Conservation (phyloP, 1,284 basidiomycete species). For the Cerrena zonata region DNA sequence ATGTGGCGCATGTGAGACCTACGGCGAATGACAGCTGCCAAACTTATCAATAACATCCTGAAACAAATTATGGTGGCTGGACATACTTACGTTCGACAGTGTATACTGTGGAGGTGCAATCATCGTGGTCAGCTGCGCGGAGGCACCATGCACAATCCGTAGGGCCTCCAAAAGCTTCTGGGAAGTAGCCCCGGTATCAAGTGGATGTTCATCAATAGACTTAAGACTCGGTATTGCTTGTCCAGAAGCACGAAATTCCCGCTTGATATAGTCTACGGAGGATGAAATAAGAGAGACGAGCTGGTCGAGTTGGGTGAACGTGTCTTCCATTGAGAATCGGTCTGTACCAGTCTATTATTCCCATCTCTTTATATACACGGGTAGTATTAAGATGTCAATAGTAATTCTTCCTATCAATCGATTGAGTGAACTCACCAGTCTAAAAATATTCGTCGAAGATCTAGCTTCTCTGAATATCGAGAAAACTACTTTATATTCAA, state of each 20-base stretch:
- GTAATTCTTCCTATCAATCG: too few relatives aligned
- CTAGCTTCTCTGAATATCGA: too few relatives aligned
- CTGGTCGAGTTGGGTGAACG: conserved; percentile 3
- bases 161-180: conserved; percentile 2
- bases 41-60: too few relatives aligned
- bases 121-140: conserved; percentile 3
- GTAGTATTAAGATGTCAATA: too few relatives aligned
- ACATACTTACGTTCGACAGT: not conserved
- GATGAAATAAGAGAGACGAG: conserved; percentile 9
- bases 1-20: too few relatives aligned
- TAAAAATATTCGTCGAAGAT: too few relatives aligned
- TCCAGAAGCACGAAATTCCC: not conserved
- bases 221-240: conserved; percentile 1
- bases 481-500: too few relatives aligned
- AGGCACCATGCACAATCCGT: conserved; percentile 6
- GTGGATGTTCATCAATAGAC: not conserved
- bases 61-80: too few relatives aligned
- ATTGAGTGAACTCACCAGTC: too few relatives aligned
- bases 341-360: too few relatives aligned
- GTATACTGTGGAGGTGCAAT: conserved; percentile 2
- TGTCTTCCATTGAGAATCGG: not conserved
- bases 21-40: too few relatives aligned
- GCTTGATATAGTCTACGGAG: conserved; percentile 4
- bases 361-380: too few relatives aligned
- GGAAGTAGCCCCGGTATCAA: not conserved